Conservation (phyloP, 2,329 filamentous ascomycete species). For the Trichothecium roseum region DNA sequence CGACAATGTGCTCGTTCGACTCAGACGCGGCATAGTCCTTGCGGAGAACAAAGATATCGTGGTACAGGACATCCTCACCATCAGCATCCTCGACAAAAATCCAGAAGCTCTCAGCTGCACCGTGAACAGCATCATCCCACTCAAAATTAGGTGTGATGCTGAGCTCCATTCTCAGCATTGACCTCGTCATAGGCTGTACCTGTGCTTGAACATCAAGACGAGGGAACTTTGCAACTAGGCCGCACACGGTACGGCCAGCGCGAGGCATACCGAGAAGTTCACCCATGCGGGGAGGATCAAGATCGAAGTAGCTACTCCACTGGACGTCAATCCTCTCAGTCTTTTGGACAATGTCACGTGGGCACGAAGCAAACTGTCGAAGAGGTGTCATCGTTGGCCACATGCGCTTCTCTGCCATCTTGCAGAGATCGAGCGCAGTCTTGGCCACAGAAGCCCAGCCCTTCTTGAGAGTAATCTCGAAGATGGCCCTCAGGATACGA, state of each 20-base stretch:
- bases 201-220: constrained; percentile 86
- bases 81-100: constrained; percentile 96
- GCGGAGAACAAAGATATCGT: constrained; percentile 86
- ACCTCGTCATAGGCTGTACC: constrained; percentile 88
- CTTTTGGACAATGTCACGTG: constrained; percentile 80
- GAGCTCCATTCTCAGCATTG: constrained; percentile 81
- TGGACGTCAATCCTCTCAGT: constrained; percentile 90
- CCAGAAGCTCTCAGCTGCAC: constrained; percentile 87
- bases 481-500: constrained; percentile 88
- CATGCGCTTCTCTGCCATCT: constrained; percentile 99
- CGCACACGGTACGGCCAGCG: constrained; percentile 75
- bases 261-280: constrained; percentile 86
- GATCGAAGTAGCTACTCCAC: constrained; percentile 89
- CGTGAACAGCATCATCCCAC: constrained; percentile 88
- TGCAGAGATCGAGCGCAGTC: constrained; percentile 86
- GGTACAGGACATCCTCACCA: constrained; percentile 88
- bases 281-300: constrained; percentile 93
- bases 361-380: constrained; percentile 76
- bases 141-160: constrained; percentile 90
- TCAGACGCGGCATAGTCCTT: constrained; percentile 81
- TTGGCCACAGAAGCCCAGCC: constrained; percentile 92
- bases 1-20: constrained; percentile 85
- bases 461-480: constrained; percentile 95
- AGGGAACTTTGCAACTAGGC: constrained; percentile 84
- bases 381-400: constrained; percentile 98